phyloP scores from a whole-genome alignment of 345 rosid genomes.

The Populus deltoides region DNA sequence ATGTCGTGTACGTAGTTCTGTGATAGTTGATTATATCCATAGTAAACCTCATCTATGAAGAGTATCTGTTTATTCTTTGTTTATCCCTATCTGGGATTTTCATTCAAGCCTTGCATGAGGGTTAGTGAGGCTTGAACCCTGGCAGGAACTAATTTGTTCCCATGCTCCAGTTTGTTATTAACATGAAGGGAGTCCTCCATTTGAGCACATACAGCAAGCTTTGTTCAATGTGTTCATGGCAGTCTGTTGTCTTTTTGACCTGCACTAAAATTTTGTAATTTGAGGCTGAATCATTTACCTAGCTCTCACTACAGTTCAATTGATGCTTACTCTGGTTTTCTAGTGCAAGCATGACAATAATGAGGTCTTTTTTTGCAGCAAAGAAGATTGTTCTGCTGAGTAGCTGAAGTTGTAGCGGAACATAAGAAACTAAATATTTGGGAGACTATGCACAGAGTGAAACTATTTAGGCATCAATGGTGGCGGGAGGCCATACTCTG shows the following conservation, averaged over 20 bases:
- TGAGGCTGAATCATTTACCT: too few relatives aligned
- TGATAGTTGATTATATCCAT: neutral
- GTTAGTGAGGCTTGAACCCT: neutral
- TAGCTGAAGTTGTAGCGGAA: slow-evolving; percentile 1
- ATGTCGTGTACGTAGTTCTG: slow-evolving; percentile 53
- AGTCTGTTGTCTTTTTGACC: neutral
- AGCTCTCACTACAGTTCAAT: neutral
- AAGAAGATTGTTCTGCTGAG: slow-evolving; percentile 56
- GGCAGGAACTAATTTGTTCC: neutral
- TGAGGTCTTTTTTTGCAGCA: slow-evolving; percentile 34
- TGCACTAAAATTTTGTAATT: neutral
- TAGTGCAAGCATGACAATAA: neutral
- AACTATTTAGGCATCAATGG: neutral
- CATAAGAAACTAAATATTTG: slow-evolving; percentile 3
- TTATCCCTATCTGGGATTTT: neutral
- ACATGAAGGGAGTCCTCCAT: neutral
- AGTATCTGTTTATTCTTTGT: too few relatives aligned
- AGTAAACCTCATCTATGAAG: neutral
- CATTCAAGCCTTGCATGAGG: neutral
- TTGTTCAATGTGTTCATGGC: neutral
- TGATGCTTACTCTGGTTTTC: neutral
- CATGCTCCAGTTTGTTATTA: neutral
- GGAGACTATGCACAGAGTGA: slow-evolving; percentile 1
- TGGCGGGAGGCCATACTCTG: neutral
- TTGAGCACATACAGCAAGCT: neutral